phyloP scores from a whole-genome alignment of 2,329 filamentous ascomycete genomes.

The Venturia pyrina region DNA sequence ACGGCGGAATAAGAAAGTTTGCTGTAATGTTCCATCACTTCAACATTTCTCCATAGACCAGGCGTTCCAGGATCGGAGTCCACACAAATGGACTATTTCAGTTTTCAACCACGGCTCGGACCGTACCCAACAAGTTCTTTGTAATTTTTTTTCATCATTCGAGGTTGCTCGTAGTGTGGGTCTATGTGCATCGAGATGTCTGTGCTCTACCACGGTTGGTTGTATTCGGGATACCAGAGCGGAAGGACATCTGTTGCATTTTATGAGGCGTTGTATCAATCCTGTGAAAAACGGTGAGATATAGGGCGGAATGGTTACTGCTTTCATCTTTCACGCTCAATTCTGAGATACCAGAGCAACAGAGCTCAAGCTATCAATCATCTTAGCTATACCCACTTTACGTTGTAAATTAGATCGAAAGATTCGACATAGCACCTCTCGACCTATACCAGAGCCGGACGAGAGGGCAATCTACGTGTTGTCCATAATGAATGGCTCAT shows the following conservation, averaged over 20 bases:
- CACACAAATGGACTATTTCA: background rate
- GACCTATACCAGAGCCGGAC: background rate
- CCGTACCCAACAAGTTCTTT: background rate
- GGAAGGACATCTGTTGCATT: background rate
- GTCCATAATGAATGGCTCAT: background rate
- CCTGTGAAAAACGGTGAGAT: background rate
- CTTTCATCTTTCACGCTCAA: conserved; percentile 2
- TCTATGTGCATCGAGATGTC: background rate
- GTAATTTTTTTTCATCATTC: background rate
- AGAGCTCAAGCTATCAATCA: background rate
- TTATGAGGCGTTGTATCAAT: background rate
- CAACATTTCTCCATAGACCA: background rate
- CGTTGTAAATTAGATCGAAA: background rate
- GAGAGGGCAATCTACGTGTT: background rate
- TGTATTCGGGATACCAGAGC: background rate
- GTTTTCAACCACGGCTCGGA: background rate
- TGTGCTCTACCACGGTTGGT: background rate
- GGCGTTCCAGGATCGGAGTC: background rate
- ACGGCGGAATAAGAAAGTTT: background rate
- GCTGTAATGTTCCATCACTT: background rate
- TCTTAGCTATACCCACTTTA: background rate
- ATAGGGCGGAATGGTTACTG: background rate
- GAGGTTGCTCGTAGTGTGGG: background rate
- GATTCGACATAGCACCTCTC: background rate
- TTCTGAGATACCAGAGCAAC: conserved; percentile 6